phyloP scores from a whole-genome alignment of 2,329 filamentous ascomycete genomes.

The Byssothecium circinans region DNA sequence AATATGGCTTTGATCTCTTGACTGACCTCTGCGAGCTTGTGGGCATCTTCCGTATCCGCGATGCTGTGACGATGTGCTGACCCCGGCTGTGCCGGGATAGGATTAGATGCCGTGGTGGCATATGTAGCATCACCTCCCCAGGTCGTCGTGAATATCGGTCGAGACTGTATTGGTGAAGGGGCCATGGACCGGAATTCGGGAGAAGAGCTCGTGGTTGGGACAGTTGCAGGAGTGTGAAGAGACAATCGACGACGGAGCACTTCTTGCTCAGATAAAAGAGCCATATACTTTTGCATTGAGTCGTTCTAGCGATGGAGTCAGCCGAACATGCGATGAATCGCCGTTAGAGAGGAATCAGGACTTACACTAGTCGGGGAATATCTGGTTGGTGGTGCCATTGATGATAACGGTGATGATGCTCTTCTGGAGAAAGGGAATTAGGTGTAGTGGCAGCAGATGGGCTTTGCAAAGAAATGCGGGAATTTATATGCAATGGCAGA shows the following conservation, averaged over 20 bases:
- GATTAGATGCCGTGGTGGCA: slow-evolving; percentile 27
- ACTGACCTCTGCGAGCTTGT: slow-evolving; percentile 54
- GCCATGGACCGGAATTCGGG: slow-evolving; percentile 40
- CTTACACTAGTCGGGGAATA: slow-evolving; percentile 27
- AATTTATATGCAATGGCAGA: slow-evolving; percentile 1
- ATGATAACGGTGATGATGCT: slow-evolving; percentile 1
- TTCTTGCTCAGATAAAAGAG: slow-evolving; percentile 46
- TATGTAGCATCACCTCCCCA: slow-evolving; percentile 21
- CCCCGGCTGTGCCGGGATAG: slow-evolving; percentile 22
- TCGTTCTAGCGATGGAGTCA: slow-evolving; percentile 23
- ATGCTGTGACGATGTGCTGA: slow-evolving; percentile 23
- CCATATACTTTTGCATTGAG: slow-evolving; percentile 45
- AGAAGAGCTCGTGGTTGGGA: slow-evolving; percentile 39
- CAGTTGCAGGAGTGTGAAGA: slow-evolving; percentile 35
- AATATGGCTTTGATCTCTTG: slow-evolving; percentile 57
- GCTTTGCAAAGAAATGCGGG: background rate
- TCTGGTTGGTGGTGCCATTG: slow-evolving; percentile 21
- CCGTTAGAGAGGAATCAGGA: background rate
- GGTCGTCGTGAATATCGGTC: slow-evolving; percentile 12
- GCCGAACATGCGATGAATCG: background rate
- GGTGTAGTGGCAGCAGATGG: background rate
- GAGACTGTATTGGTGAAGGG: slow-evolving; percentile 33
- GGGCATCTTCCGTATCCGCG: slow-evolving; percentile 44
- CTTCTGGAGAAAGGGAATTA: background rate
- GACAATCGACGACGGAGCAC: slow-evolving; percentile 44